Conservation (phyloP, 805 yeast species). For the Barnettozyma botsteinii region DNA sequence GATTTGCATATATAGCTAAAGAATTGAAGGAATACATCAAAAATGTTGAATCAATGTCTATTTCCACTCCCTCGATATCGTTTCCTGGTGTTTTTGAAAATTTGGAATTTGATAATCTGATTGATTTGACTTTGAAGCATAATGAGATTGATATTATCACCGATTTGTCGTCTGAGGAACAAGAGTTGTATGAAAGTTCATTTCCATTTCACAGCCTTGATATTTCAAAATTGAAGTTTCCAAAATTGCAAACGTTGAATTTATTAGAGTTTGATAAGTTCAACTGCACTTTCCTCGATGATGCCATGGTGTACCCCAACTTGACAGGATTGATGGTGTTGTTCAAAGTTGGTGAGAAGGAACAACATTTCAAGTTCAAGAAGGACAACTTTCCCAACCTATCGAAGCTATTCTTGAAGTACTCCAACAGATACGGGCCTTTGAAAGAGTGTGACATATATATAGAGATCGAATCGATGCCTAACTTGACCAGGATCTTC, state of each 20-base stretch:
- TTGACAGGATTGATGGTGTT: slow-evolving; percentile 1
- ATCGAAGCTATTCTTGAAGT: slow-evolving; percentile 9
- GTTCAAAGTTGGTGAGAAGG: slow-evolving; percentile 4
- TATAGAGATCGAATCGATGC: slow-evolving; percentile 9
- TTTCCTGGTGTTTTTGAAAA: slow-evolving; percentile 3
- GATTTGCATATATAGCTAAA: slow-evolving; percentile 3
- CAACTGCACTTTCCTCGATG: slow-evolving; percentile 7
- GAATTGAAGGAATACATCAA: background rate
- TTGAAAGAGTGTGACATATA: slow-evolving; percentile 16
- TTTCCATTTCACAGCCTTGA: too few species aligned
- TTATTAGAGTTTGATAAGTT: slow-evolving; percentile 15
- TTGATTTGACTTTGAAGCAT: slow-evolving; percentile 4
- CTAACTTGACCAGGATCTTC: background rate
- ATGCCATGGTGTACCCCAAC: slow-evolving; percentile 6
- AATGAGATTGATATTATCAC: slow-evolving; percentile 4
- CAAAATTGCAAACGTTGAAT: slow-evolving; percentile 6
- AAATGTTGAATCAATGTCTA: background rate
- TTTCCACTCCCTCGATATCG: slow-evolving; percentile 1
- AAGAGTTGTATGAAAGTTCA: too few species aligned
- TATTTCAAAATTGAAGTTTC: slow-evolving; percentile 8
- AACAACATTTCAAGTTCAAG: slow-evolving; percentile 10
- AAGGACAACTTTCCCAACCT: slow-evolving; percentile 13
- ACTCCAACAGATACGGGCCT: slow-evolving; percentile 18
- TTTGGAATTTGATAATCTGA: slow-evolving; percentile 3
- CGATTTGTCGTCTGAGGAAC: background rate